These are phyloP conservation scores for Thalassia testudinum DNA, from an alignment of 116 monocot genomes.

Conservation along the genomic window DNA sequence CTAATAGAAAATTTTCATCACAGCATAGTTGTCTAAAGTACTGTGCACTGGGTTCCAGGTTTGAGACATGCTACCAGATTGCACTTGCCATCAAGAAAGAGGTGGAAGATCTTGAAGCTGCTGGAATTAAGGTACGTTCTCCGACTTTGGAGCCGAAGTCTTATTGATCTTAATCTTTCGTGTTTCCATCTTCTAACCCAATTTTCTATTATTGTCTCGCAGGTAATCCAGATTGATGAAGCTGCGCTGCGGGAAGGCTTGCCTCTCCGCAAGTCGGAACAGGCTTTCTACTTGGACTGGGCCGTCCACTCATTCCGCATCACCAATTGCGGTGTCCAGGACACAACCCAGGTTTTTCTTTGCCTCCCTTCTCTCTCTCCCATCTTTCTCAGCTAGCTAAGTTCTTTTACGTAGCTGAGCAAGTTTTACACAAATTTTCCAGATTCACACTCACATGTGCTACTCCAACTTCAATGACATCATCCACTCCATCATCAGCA, in stretches of 20 bases:
- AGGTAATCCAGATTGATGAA: constrained; percentile 64
- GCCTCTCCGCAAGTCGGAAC: constrained; percentile 47
- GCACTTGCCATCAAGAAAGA: constrained; percentile 63
- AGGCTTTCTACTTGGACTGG: constrained; percentile 49
- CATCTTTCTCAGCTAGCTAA: neutral
- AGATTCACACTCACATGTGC: constrained; percentile 97
- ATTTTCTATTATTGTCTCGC: constrained; percentile 3
- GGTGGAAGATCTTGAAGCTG: constrained; percentile 56
- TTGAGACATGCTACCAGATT: constrained; percentile 65
- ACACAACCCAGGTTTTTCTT: constrained; percentile 37
- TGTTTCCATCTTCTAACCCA: too few species aligned
- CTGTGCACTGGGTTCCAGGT: constrained; percentile 6
- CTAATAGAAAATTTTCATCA: neutral
- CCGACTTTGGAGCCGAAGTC: neutral
- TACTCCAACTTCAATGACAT: constrained; percentile 93
- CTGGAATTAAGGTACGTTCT: constrained; percentile 24
- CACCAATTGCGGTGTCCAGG: constrained; percentile 50
- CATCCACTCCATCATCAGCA: constrained; percentile 85
- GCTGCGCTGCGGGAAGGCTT: constrained; percentile 46
- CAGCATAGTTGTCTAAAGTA: neutral
- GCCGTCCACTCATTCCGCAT: constrained; percentile 61
- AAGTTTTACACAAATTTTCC: neutral
- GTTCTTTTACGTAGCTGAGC: too few species aligned
- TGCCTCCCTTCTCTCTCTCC: neutral
- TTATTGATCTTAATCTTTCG: neutral